Base-by-base conservation (phyloP, 176 grass and related monocot species). In the Cocos nucifera region DNA sequence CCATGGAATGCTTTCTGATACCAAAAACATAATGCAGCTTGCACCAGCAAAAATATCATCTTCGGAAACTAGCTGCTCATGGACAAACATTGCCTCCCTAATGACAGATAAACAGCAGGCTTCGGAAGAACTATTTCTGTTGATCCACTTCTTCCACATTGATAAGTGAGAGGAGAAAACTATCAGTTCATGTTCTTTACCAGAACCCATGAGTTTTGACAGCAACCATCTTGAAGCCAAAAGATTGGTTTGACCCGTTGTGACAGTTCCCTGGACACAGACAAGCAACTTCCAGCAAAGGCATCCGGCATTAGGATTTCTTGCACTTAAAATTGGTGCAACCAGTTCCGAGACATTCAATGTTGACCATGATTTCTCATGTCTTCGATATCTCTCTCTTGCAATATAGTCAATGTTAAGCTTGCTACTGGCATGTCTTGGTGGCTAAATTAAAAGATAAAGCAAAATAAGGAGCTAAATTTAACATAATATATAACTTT, bases 271-370 rank as follows among this genome's bases (percentile, higher is more conserved):
- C 35, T 78, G 84, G 18, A 86, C 61, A 69, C 85, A 62, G 54
- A 92, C 30, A 64, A 98, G 67, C 24, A 92, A 69, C 73, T 98
- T 98, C 79, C 88, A 98, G 71, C 88, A 92, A 66, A 92, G 61
- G 70, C 87, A 98, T 73, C 75, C 86, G 19, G 73, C 79, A 76
- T 81, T 59, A 62, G 84, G 74, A 30, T 88, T 92, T 62, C 54
- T 77, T 77, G 78, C 85, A 64, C 66, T 61, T 88, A 98, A 78
- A 77, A 98, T 74, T 59, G 87, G 88, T 19, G 73, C 72, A 49
- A 72, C 72, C 76, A 98, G 73, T 78, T 98, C 60, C 4, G 84
- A 89, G 53, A 80, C 35, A 70, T 92, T 83, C 59, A 98, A 56
- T 19, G 28, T 62, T 70, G 84, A 86, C 82, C 77, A 86, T 25